Evolutionary conservation across 139 green algal species (phyloP).

Genomic region (Pleodorina starrii): DNA sequence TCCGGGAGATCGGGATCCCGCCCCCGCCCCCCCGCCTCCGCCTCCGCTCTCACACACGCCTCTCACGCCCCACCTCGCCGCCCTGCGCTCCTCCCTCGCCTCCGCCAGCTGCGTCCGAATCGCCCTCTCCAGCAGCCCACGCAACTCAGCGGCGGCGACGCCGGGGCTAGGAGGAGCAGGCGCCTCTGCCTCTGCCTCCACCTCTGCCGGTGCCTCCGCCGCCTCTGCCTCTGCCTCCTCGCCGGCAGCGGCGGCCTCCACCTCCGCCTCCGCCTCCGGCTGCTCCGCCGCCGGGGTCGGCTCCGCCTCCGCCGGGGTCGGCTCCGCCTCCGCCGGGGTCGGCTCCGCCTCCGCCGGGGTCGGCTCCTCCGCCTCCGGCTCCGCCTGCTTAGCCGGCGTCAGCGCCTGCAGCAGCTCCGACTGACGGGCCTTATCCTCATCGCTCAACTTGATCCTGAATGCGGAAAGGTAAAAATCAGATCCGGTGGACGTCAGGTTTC

Average conservation of each 20-base stretch:
- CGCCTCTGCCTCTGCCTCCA: not conserved
- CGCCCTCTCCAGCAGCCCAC: not conserved
- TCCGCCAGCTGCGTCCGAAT: conserved; percentile 22
- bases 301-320: not conserved
- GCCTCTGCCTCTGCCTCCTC: not conserved
- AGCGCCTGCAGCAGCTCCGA: conserved; percentile 23
- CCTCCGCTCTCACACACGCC: too few relatives aligned
- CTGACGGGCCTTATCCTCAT: not conserved
- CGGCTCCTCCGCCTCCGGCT: not conserved
- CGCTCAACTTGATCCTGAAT: conserved; percentile 26
- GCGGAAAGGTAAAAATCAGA: too few relatives aligned
- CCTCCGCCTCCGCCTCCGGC: not conserved
- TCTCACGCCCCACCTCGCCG: conserved; percentile 13
- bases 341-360: not conserved
- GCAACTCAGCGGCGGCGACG: not conserved
- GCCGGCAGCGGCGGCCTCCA: not conserved
- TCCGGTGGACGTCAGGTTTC: too few relatives aligned
- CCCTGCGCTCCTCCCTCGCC: conserved; percentile 23
- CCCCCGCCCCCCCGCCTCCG: too few relatives aligned
- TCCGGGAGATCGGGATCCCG: too few relatives aligned
- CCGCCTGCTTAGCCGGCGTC: not conserved
- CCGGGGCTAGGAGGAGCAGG: not conserved
- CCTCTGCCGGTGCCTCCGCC: not conserved
- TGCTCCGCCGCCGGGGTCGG: not conserved
- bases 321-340: not conserved